phyloP scores from a whole-genome alignment of 371 early-diverging fungal genomes.

The Chytridium lagenaria region DNA sequence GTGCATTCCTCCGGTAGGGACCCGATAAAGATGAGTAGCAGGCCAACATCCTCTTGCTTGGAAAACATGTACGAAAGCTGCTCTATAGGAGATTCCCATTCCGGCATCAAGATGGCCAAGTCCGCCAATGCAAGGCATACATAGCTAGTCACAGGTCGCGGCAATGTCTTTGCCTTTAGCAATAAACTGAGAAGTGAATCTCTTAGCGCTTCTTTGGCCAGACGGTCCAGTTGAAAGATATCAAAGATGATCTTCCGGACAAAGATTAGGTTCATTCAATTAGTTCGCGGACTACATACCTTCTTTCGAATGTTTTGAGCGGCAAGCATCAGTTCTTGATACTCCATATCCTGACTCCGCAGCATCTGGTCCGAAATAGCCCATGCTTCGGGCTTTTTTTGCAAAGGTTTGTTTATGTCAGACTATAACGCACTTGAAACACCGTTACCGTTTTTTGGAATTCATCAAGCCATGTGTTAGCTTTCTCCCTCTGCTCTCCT shows the following conservation, averaged over 20 bases:
- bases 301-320: constrained; percentile 94
- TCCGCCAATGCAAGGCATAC: constrained; percentile 86
- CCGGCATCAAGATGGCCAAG: constrained; percentile 78
- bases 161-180: constrained; percentile 58
- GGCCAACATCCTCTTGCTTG: constrained; percentile 49
- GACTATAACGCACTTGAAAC: too few species aligned
- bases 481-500: constrained; percentile 38
- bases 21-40: constrained; percentile 79
- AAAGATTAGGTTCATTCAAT: background rate
- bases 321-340: constrained; percentile 81
- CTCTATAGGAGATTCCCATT: constrained; percentile 80
- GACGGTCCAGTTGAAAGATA: constrained; percentile 72
- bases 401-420: background rate
- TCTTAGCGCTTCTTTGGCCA: constrained; percentile 66
- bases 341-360: constrained; percentile 58
- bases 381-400: constrained; percentile 83
- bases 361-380: constrained; percentile 76
- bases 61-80: constrained; percentile 47
- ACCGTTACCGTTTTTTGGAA: constrained; percentile 93
- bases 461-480: constrained; percentile 80
- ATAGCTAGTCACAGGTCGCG: constrained; percentile 75
- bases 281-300: constrained; percentile 53
- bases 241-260: constrained; percentile 75
- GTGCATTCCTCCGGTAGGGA: constrained; percentile 86
- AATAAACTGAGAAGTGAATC: constrained; percentile 78